A percentile compares a stretch with the other conserved stretches of the same genome.
These are phyloP conservation scores for Arabidopsis suecica DNA, from an alignment of 345 rosid genomes.

Conservation along the genomic window DNA sequence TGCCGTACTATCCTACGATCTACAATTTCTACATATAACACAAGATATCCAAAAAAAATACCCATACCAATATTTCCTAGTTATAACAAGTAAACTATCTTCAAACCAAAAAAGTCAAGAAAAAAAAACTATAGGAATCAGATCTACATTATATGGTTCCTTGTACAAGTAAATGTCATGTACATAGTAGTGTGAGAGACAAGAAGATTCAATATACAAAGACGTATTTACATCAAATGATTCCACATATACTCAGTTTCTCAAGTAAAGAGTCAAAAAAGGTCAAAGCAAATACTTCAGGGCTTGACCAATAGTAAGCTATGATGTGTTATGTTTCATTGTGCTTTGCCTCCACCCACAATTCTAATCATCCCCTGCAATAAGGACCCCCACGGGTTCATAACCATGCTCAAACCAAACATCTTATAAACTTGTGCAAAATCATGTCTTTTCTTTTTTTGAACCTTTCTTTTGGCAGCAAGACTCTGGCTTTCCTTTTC, in stretches of 20 bases:
- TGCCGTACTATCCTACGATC: no score
- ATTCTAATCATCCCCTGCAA: slow-evolving; percentile 22
- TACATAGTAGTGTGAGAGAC: neutral
- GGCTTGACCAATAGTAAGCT: neutral
- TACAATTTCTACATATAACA: no score
- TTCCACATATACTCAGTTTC: slow-evolving; percentile 12
- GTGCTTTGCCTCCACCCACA: neutral
- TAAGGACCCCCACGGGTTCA: neutral
- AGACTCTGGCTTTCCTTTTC: slow-evolving; percentile 57
- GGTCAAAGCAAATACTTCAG: neutral
- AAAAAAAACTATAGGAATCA: no score
- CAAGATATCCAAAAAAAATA: no score
- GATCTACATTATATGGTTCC: neutral
- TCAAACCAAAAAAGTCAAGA: no score
- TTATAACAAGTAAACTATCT: no score
- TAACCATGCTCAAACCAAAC: slow-evolving; percentile 5
- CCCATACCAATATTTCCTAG: no score
- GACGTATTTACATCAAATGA: slow-evolving; percentile 5
- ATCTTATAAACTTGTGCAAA: slow-evolving; percentile 7
- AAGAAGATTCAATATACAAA: neutral
- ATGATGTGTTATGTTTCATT: slow-evolving; percentile 11
- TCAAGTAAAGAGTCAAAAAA: neutral
- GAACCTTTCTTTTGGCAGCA: slow-evolving; percentile 66
- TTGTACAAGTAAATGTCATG: neutral
- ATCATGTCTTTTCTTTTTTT: neutral